Conservation (phyloP, 2,329 filamentous ascomycete genomes). For the Pezicula rhizophila region DNA sequence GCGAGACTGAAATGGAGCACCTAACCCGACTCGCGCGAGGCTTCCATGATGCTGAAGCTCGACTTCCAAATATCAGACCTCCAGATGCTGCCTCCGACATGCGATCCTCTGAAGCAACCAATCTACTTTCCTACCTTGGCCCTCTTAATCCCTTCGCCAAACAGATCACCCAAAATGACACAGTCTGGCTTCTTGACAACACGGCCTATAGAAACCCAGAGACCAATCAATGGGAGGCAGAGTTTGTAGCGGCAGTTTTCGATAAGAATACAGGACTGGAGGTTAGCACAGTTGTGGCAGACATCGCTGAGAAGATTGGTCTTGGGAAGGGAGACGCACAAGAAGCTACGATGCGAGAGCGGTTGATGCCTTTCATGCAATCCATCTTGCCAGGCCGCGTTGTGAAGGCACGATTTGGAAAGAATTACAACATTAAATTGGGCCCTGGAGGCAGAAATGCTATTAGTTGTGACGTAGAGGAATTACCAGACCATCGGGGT, state of each 20-base stretch:
- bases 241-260: conserved; percentile 80
- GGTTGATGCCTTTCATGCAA: conserved; percentile 74
- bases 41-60: conserved; percentile 45
- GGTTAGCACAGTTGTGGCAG: conserved; percentile 62
- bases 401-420: conserved; percentile 56
- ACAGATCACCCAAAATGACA: conserved; percentile 54
- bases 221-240: conserved; percentile 62
- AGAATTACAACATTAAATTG: conserved; percentile 42
- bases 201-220: conserved; percentile 61
- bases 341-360: conserved; percentile 54
- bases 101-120: conserved; percentile 17
- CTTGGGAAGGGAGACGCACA: conserved; percentile 52
- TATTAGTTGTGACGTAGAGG: conserved; percentile 59
- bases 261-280: conserved; percentile 62
- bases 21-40: conserved; percentile 41
- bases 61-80: conserved; percentile 33
- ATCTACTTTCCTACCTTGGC: conserved; percentile 45
- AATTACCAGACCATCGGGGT: conserved; percentile 40
- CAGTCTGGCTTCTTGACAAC: conserved; percentile 87
- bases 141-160: conserved; percentile 51
- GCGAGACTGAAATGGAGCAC: conserved; percentile 38
- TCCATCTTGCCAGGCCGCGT: conserved; percentile 65
- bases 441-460: conserved; percentile 69
- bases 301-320: conserved; percentile 63
- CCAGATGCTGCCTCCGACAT: conserved; percentile 19